phyloP scores from a whole-genome alignment of 1,284 basidiomycete genomes.

The Fomes fomentarius region DNA sequence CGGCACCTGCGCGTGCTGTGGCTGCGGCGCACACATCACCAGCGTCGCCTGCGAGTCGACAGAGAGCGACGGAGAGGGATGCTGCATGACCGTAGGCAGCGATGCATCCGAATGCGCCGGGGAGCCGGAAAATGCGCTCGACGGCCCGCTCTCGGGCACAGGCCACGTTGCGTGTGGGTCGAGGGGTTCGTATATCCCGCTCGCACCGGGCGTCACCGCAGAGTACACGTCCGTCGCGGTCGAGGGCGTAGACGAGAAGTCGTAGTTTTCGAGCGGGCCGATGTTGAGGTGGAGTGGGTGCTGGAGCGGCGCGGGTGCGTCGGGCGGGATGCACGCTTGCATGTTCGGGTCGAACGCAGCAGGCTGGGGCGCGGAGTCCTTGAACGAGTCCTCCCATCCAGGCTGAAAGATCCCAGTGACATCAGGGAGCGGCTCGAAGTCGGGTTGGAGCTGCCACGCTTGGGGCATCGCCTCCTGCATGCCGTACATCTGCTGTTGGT shows the following conservation, averaged over 20 bases:
- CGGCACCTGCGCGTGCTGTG: conserved; percentile 17
- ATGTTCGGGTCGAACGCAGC: conserved; percentile 24
- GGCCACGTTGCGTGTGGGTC: conserved; percentile 32
- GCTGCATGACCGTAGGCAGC: conserved; percentile 22
- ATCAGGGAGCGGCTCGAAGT: conserved; percentile 52
- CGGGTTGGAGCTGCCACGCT: conserved; percentile 38
- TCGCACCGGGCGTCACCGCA: conserved; percentile 5
- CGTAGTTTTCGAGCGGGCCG: conserved; percentile 21
- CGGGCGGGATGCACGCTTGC: conserved; percentile 34
- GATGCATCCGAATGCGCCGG: conserved; percentile 44
- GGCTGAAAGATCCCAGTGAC: conserved; percentile 52
- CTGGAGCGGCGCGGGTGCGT: conserved; percentile 21
- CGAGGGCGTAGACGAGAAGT: conserved; percentile 17
- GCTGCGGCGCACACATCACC: conserved; percentile 18
- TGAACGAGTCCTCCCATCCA: conserved; percentile 37
- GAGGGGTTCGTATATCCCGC: conserved; percentile 12
- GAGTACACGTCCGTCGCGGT: conserved; percentile 18
- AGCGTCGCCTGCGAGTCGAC: neutral
- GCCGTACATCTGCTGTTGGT: conserved; percentile 13
- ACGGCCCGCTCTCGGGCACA: conserved; percentile 31
- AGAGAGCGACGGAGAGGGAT: neutral
- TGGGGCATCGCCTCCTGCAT: conserved; percentile 26
- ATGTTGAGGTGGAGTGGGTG: conserved; percentile 21
- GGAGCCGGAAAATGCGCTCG: conserved; percentile 49
- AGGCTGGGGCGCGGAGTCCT: conserved; percentile 37